Evolutionary conservation across 108 stramenopile species (phyloP), one percentile per base, ranked within the genome.

Genomic region (Cyclotella choctawhatcheeana): DNA sequence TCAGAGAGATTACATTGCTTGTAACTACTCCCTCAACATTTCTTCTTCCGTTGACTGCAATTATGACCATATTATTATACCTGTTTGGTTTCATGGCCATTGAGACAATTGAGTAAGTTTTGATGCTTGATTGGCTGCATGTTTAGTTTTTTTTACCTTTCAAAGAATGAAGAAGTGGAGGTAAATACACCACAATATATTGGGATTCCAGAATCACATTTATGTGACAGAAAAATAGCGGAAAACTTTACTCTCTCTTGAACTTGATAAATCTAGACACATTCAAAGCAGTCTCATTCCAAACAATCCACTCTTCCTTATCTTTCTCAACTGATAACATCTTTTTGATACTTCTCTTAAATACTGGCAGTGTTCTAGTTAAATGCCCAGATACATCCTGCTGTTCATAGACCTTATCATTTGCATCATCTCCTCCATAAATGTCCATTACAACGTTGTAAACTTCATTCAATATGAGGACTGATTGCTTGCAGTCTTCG

Each of bases 381-480:
- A 87, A 71, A 47, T 74, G 62, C 16, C 61, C 71, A 8, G 85
- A 63, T 0, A 89, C 76, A 64, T 84, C 61, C 55, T 79, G 37
- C 12, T 60, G 26, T 24, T 44, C 48, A 68, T 85, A 89, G 5
- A 87, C 62, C 13, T 76, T 70, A 21, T 86, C 82, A 61, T 87
- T 73, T 48, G 74, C 76, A 53, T 85, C 83, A 65, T 86, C 85
- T 33, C 82, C 67, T n/a, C 89, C 86, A 60, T 86, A 89, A 59
- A 86, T 76, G 60, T 89, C 86, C 80, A 89, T 89, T 10, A 89
- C 44, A 17, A 85, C 74, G 70, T 87, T 82, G 37, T 86, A 45
- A 22, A 82, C 61, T 71, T 86, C 82, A 33, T 76, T 60, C 47
- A 77, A 54, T 22, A 71, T 58, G 10, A 78, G 43, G 10, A 78